phyloP scores from a whole-genome alignment of 2,329 filamentous ascomycete species.

The Aspergillus nomiae region DNA sequence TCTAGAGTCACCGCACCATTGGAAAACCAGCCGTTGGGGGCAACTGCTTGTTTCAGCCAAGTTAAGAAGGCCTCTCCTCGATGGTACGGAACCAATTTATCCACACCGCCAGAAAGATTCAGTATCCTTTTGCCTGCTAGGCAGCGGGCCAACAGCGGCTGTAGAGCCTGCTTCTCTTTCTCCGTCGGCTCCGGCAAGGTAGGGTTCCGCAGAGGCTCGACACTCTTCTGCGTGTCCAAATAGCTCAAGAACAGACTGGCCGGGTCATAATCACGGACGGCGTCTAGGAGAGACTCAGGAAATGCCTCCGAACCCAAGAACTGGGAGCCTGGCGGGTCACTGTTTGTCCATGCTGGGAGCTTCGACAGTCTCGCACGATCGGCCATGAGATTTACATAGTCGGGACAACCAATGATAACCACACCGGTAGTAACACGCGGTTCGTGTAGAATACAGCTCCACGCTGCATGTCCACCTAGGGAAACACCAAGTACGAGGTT shows the following conservation, averaged over 20 bases:
- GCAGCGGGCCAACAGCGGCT: constrained; percentile 44
- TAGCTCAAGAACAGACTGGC: constrained; percentile 70
- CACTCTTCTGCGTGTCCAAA: constrained; percentile 23
- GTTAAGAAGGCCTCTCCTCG: constrained; percentile 58
- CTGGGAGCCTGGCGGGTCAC: constrained; percentile 56
- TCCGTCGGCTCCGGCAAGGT: constrained; percentile 42
- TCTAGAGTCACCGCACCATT: constrained; percentile 56
- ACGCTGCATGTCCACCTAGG: constrained; percentile 83
- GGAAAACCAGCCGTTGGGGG: constrained; percentile 49
- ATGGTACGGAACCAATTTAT: constrained; percentile 64
- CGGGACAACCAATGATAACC: constrained; percentile 83
- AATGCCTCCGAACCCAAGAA: constrained; percentile 82
- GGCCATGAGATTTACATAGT: constrained; percentile 78
- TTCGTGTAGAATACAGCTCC: constrained; percentile 80
- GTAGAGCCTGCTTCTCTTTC: constrained; percentile 46
- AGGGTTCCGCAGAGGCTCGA: constrained; percentile 30
- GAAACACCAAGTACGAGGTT: constrained; percentile 82
- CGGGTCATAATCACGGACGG: constrained; percentile 70
- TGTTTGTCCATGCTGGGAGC: constrained; percentile 60
- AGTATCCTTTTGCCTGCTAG: constrained; percentile 57
- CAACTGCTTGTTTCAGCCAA: constrained; percentile 54
- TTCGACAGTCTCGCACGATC: constrained; percentile 76
- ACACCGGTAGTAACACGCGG: constrained; percentile 76
- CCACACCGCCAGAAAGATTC: constrained; percentile 55
- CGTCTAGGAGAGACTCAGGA: constrained; percentile 65